Base-by-base conservation (phyloP, 2,329 filamentous ascomycete genomes). In the Aspergillus phoenicis region DNA sequence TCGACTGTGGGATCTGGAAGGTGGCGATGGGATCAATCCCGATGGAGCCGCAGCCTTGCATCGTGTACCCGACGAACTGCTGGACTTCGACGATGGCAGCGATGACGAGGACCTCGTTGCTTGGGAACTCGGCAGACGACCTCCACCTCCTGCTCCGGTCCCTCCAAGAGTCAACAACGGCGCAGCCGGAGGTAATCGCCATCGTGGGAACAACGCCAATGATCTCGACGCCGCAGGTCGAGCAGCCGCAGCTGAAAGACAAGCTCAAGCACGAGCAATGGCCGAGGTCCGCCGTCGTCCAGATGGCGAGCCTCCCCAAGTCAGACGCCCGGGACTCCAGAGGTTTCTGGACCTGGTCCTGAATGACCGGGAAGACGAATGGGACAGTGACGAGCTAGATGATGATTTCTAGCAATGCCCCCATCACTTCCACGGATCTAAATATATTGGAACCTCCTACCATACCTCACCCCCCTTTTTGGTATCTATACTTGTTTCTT, bases 1-100 rank as follows among this genome's bases (percentile, higher is more conserved):
- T 83, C 87, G 91, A 4, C 81, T 99, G 2, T 98, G 93, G 93
- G 95, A 97, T 71, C 79, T 96, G 24, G 91, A 96, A 75, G 87
- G 85, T 49, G 93, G 93, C 0, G 93, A 97, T 67, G 84, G 80
- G 1, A 60, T 75, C n/a, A 67, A 80, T 38, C 74, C 73, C 0
- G 77, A 78, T 52, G 73, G 78, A 5, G 73, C 78, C n/a, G 77
- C 77, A 48, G 74, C 70, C 47, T 63, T 77, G 4, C 75, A 77
- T 58, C 73, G 65, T 73, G 82, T 69, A 74, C 77, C 62, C 71
- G 73, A 69, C 52, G 73, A 76, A 10, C 72, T 78, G 15, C 57
- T 81, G 33, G 70, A 71, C 57, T 74, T 73, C 58, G 78, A 73
- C 45, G 74, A 72, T n/a, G 65, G 70, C 7, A 68, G 70, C 45